A percentile compares a stretch with the other conserved stretches of the same genome.
Conservation (phyloP, 1,284 basidiomycete genomes). For the Anthracocystis setariae region DNA sequence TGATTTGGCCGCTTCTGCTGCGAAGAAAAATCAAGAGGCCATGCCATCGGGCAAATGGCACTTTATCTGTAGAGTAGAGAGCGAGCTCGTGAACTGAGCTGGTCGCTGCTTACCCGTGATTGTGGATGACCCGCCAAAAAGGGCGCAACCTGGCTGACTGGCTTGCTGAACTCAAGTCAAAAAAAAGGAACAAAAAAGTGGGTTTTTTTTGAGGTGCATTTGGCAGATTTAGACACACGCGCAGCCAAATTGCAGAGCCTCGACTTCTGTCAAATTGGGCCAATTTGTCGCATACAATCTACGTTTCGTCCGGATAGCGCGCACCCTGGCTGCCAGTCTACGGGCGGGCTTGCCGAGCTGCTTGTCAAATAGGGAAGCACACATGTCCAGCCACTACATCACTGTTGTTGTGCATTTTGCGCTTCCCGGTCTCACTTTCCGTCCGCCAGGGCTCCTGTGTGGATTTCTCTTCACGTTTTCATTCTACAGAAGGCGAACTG, state of each 20-base stretch:
- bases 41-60: neutral
- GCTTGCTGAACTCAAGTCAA: conserved; percentile 1
- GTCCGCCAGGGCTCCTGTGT: neutral
- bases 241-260: neutral
- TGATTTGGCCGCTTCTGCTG: neutral
- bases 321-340: neutral
- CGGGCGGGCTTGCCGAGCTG: conserved; percentile 6
- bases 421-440: neutral
- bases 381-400: too few species aligned
- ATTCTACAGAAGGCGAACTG: too few species aligned
- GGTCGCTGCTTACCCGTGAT: too few species aligned
- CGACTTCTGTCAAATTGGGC: conserved; percentile 1
- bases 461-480: too few species aligned
- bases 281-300: too few species aligned
- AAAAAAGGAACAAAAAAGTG: conserved; percentile 3
- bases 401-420: too few species aligned
- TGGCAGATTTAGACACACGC: conserved; percentile 1
- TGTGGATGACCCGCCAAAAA: neutral
- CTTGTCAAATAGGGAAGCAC: too few species aligned
- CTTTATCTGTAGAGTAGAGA: too few species aligned
- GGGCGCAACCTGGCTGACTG: neutral
- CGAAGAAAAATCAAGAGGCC: neutral
- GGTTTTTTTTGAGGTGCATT: conserved; percentile 1
- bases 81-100: neutral
- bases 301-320: too few species aligned